phyloP scores from a whole-genome alignment of 192 early-diverging fungal genomes.

The Backusella liffmaniae region DNA sequence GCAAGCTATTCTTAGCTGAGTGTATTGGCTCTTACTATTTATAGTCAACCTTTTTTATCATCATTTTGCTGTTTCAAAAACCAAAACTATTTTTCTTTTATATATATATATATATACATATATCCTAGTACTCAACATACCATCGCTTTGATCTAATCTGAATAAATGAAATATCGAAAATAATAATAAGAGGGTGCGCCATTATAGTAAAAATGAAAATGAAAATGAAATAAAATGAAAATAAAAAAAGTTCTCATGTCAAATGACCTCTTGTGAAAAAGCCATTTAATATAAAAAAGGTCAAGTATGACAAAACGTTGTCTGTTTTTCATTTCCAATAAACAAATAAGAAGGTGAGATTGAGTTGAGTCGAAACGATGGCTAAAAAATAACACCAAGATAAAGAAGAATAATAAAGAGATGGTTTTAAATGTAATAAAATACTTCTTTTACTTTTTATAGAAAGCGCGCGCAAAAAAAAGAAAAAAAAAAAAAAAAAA shows the following conservation, averaged over 20 bases:
- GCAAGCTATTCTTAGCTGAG: background rate
- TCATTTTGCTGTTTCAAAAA: background rate
- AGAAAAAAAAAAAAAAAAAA: background rate
- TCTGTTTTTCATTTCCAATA: background rate
- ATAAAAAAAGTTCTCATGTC: background rate
- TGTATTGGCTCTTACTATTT: background rate
- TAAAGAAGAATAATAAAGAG: background rate
- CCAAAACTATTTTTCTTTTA: background rate
- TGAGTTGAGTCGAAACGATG: background rate
- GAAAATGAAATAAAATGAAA: background rate
- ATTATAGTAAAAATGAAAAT: background rate
- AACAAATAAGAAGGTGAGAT: background rate
- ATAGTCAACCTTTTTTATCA: background rate
- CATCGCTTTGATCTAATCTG: too few species aligned
- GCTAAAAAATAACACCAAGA: too few species aligned
- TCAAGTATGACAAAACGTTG: background rate
- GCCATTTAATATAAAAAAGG: background rate
- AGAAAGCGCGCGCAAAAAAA: background rate
- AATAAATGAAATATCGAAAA: too few species aligned
- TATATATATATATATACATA: background rate
- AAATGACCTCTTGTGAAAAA: background rate
- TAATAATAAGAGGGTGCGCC: too few species aligned
- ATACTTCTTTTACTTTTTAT: background rate
- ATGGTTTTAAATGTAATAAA: background rate
- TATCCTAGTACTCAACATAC: background rate